These are phyloP conservation scores for Agastache rugosa DNA, from an alignment of 257 asterid species.

Conservation along the genomic window DNA sequence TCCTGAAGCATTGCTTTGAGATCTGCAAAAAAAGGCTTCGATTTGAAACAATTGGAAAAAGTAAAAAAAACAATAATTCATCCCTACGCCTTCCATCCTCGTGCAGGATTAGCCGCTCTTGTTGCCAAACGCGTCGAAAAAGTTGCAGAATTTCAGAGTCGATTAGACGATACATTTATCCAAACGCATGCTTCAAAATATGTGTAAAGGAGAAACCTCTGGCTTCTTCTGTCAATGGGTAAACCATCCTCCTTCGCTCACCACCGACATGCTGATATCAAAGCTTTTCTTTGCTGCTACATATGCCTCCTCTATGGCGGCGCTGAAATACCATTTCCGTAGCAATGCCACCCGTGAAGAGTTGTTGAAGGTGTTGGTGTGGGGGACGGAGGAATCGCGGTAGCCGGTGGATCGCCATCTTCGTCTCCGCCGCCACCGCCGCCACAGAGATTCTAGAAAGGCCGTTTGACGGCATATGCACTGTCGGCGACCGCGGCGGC, in stretches of 20 bases:
- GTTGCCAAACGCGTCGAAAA: background rate
- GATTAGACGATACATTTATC: background rate
- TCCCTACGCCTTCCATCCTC: background rate
- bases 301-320: background rate
- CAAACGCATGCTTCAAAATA: background rate
- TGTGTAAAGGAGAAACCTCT: background rate
- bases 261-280: background rate
- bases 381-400: background rate
- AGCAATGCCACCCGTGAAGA: background rate
- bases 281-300: background rate
- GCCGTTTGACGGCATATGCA: background rate
- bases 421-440: background rate
- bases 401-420: background rate
- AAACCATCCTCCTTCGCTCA: background rate
- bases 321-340: background rate
- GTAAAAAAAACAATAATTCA: background rate
- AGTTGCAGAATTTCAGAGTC: background rate
- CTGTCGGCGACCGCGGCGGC: background rate
- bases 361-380: background rate
- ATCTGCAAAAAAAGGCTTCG: slow-evolving; percentile 4
- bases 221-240: background rate
- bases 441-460: background rate
- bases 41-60: background rate
- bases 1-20: slow-evolving; percentile 12
- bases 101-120: background rate